Evolutionary conservation across 139 green algal species (phyloP).

Genomic region (Penium margaritaceum): DNA sequence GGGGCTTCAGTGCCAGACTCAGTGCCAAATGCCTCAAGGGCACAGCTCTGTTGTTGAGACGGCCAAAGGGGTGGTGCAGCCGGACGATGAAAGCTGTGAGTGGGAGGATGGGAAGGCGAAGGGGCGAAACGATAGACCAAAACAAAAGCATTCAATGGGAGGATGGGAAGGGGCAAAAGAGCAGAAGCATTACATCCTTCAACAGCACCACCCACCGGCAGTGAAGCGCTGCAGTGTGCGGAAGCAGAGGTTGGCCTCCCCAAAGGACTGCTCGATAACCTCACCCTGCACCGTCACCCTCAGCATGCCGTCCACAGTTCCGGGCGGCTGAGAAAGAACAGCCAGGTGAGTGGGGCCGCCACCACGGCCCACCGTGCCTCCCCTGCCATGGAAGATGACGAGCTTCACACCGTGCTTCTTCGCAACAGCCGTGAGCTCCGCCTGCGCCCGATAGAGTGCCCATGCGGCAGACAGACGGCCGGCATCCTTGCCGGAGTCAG

Average conservation of each 20-base stretch:
- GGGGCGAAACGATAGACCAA: too few relatives aligned
- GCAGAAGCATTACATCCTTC: too few relatives aligned
- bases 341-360: conserved; percentile 86
- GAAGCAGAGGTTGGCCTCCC: conserved; percentile 69
- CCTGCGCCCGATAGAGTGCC: conserved; percentile 74
- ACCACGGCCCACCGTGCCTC: conserved; percentile 85
- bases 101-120: too few relatives aligned
- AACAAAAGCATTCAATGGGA: too few relatives aligned
- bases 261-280: conserved; percentile 92
- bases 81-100: too few relatives aligned
- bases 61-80: too few relatives aligned
- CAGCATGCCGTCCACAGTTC: conserved; percentile 69
- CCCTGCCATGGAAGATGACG: conserved; percentile 93
- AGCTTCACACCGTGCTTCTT: conserved; percentile 55
- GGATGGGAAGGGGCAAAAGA: too few relatives aligned
- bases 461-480: conserved; percentile 82
- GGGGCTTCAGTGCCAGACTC: too few relatives aligned
- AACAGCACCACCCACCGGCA: too few relatives aligned
- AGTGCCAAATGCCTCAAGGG: too few relatives aligned
- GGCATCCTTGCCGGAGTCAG: conserved; percentile 92
- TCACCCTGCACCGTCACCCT: conserved; percentile 82
- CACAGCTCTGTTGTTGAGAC: too few relatives aligned
- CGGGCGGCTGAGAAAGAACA: conserved; percentile 85
- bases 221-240: conserved; percentile 60
- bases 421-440: conserved; percentile 34